Evolutionary conservation across 2,329 filamentous ascomycete species (phyloP).

Genomic region (Xylariaceae sp.): DNA sequence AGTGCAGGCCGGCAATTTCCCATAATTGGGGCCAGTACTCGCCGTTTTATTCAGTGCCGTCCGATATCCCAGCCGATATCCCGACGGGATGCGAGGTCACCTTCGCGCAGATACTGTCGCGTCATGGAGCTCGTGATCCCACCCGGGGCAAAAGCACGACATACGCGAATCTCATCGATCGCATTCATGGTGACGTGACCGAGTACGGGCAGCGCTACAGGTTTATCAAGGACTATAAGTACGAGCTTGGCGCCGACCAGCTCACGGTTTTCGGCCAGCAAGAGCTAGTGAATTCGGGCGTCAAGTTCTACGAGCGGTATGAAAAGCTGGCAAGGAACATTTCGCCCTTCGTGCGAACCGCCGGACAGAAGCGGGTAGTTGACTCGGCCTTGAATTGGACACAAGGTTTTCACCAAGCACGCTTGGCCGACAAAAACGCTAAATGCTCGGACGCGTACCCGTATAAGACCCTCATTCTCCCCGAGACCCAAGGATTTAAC

Average conservation of each 20-base stretch:
- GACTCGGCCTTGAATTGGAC: constrained; percentile 73
- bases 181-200: constrained; percentile 56
- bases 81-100: constrained; percentile 69
- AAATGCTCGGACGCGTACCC: constrained; percentile 44
- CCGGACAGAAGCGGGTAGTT: constrained; percentile 66
- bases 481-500: constrained; percentile 63
- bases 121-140: constrained; percentile 81
- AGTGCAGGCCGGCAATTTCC: constrained; percentile 57
- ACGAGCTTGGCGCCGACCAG: constrained; percentile 65
- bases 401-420: constrained; percentile 63
- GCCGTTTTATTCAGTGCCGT: constrained; percentile 73
- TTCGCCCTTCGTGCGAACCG: constrained; percentile 67
- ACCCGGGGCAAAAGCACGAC: constrained; percentile 60
- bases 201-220: constrained; percentile 60
- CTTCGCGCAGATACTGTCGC: constrained; percentile 76
- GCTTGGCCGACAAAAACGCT: constrained; percentile 36
- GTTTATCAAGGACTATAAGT: constrained; percentile 70
- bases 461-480: constrained; percentile 61
- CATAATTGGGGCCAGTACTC: constrained; percentile 85
- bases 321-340: constrained; percentile 51
- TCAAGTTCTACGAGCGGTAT: constrained; percentile 73
- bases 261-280: constrained; percentile 64
- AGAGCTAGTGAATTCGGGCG: constrained; percentile 70
- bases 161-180: constrained; percentile 62
- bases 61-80: constrained; percentile 55